Evolutionary conservation across 192 early-diverging fungal genomes (phyloP), one percentile per base, ranked within the genome.

Genomic region (Umbelopsis vinacea): DNA sequence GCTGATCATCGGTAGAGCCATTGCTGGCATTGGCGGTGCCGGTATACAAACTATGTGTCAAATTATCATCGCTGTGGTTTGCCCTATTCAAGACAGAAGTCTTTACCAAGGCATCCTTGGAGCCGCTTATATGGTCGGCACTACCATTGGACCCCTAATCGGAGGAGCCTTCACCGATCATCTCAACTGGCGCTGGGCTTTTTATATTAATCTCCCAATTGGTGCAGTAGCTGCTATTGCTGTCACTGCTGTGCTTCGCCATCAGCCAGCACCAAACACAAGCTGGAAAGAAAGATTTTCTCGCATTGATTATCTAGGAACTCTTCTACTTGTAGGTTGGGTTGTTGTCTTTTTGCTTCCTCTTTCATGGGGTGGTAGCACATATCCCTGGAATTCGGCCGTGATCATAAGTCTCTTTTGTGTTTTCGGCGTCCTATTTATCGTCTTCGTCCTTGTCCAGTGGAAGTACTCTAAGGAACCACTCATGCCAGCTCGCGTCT

Each of bases 311-410:
- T 87, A 81, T 46, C 54, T 83, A 52, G 92, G 92, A 40, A 82
- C 83, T 33, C 4, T 85, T 3, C 23, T 90, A 4, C 48, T 90
- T 12, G 75, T 79, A 55, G 43, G 38, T 37, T 87, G 84, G 29
- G 72, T 88, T 5, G 79, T 89, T 21, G 63, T 76, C 24, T 52
- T 95, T 33, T 77, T 95, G 46, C 69, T 92, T 43, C 89, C 91
- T 7, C 71, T 96, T 2, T 87, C 89, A 76, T 86, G 86, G 74
- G 94, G 92, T 52, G 93, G 93, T 11, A 81, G 73, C 67, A 55
- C 75, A 12, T 91, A 85, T 69, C 78, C 81, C 3, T 96, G 93
- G 94, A 80, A 74, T 15, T 84, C 83, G 3, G 81, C 84, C 17
- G 67, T 84, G 3, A 78, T 90, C 22, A 85, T 88, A 52, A 66